Evolutionary conservation across 2,329 filamentous ascomycete species (phyloP), one percentile per base, ranked within the genome.

Genomic region (Arthrocladium fulminans): DNA sequence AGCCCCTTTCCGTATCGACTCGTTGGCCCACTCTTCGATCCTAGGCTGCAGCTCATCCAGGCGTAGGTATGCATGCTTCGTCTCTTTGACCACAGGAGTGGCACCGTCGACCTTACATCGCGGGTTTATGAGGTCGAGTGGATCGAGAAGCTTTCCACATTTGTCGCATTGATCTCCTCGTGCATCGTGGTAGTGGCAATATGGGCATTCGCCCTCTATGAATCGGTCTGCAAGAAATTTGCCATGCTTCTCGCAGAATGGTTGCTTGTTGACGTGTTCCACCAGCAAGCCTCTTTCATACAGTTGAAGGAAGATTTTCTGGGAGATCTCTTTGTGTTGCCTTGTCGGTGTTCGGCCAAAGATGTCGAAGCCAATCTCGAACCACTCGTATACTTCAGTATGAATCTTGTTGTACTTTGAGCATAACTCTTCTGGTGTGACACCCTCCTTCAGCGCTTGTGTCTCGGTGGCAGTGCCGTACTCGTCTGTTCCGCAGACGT

Each of bases 391-490:
- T 57, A 96, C 84, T 42, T 85, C 86, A 60, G 88, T 81, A 70
- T 96, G 90, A 51, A 94, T 81, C 60, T 80, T 81, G 70, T 94
- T 86, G 73, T 94, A 96, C 72, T 96, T 94, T 68, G 86, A 80
- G 72, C 90, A 96, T 10, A 97, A 80, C 63, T 89, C 78, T 60
- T 85, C 76, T 19, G 90, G 88, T 10, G 83, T 88, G 54, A 88
- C 74, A 12, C 84, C 83, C 65, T 92, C 88, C 65, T 94, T 88
- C 34, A 96, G 79, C 3, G 90, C 90, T 72, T 94, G 95, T 22
- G 90, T 95, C 69, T 96, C 90, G 25, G 89, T 95, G 19, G 90
- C 89, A 10, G 90, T 97, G 50, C 90, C 90, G 67, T 96, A 97
- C 69, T 97, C 87, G 71, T 96, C 90, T 45, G 82, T 86, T 49